These are phyloP conservation scores for Botryosphaeria dothidea DNA, from an alignment of 2,329 filamentous ascomycete genomes.

Conservation along the genomic window DNA sequence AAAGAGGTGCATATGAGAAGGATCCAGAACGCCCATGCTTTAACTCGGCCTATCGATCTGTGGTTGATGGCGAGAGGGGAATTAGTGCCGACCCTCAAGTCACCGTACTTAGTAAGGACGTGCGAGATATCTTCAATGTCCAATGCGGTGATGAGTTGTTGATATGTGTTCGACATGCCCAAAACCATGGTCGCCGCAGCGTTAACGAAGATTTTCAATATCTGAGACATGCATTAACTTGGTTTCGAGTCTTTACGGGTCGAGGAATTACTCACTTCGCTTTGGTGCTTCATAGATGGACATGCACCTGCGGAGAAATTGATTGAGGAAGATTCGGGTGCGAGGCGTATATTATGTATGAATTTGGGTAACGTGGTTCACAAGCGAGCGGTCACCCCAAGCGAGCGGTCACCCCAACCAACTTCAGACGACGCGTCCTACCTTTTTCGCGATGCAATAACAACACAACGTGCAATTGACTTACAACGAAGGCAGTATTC, in stretches of 20 bases:
- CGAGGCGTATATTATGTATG: not conserved
- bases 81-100: not conserved
- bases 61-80: not conserved
- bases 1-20: not conserved
- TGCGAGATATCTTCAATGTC: slow-evolving; percentile 20
- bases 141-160: slow-evolving; percentile 32
- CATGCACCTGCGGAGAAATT: not conserved
- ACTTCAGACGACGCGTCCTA: not conserved
- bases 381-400: not conserved
- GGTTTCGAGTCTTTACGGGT: no score
- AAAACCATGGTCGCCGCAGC: slow-evolving; percentile 31
- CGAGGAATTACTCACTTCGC: not conserved
- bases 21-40: not conserved
- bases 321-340: not conserved
- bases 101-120: not conserved
- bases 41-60: not conserved
- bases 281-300: not conserved
- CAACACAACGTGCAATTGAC: not conserved
- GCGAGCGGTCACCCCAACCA: not conserved
- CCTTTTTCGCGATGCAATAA: not conserved
- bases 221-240: not conserved
- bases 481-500: not conserved
- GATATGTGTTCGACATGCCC: slow-evolving; percentile 35
- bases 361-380: no score
- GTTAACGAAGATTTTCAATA: slow-evolving; percentile 27